Evolutionary conservation across 768 basidiomycete genomes (phyloP).

Genomic region (Boletellus sp.): DNA sequence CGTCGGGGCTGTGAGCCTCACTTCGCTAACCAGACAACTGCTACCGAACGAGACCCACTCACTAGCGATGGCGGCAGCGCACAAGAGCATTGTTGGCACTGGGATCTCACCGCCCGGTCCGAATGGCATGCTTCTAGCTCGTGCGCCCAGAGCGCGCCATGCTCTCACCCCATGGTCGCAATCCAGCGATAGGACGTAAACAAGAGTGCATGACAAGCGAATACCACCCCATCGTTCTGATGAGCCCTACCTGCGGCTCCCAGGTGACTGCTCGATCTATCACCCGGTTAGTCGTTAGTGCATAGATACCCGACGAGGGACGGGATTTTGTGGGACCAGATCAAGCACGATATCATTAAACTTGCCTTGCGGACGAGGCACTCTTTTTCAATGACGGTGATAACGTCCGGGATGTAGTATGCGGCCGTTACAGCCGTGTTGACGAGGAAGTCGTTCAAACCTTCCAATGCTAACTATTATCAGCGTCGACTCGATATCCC

Average conservation of each 20-base stretch:
- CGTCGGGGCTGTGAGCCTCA: slow-evolving; percentile 63
- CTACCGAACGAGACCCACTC: slow-evolving; percentile 40
- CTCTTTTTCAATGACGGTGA: slow-evolving; percentile 71
- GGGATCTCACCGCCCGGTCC: slow-evolving; percentile 67
- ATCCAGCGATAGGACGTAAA: slow-evolving; percentile 35
- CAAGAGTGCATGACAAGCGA: background rate
- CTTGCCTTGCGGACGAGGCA: slow-evolving; percentile 74
- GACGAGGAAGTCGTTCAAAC: slow-evolving; percentile 10
- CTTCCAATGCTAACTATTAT: slow-evolving; percentile 1
- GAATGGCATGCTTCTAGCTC: slow-evolving; percentile 4
- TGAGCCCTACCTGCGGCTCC: slow-evolving; percentile 10
- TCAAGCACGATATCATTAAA: background rate
- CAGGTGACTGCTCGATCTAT: slow-evolving; percentile 72
- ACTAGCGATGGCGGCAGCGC: slow-evolving; percentile 67
- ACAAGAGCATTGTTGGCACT: slow-evolving; percentile 64
- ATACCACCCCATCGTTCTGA: background rate
- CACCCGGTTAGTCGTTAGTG: slow-evolving; percentile 12
- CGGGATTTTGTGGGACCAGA: background rate
- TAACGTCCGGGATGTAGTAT: slow-evolving; percentile 77
- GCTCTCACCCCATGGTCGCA: slow-evolving; percentile 68
- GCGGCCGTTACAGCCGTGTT: slow-evolving; percentile 35
- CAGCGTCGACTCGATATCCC: slow-evolving; percentile 4
- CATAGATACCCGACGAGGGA: slow-evolving; percentile 3
- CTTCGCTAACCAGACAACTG: slow-evolving; percentile 4
- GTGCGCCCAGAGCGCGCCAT: background rate